Evolutionary conservation across 2,329 filamentous ascomycete species (phyloP).

Genomic region (Ophiostoma novo-ulmi): DNA sequence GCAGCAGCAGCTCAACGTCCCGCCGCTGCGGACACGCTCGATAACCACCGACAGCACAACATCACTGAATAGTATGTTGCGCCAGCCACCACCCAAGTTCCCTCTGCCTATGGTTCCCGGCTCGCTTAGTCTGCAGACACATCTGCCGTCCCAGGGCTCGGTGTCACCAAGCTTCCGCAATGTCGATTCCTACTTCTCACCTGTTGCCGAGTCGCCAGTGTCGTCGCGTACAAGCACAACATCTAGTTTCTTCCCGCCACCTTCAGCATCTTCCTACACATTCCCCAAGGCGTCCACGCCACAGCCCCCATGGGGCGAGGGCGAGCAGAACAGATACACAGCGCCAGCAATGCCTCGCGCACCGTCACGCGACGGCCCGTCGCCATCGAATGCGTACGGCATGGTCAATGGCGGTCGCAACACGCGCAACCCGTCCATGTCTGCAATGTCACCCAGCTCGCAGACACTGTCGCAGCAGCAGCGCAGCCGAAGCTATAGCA

Average conservation of each 20-base stretch:
- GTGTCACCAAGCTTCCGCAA: conserved; percentile 57
- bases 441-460: conserved; percentile 56
- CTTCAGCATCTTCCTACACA: conserved; percentile 43
- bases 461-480: conserved; percentile 50
- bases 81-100: conserved; percentile 65
- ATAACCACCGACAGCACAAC: neutral
- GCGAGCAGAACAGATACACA: conserved; percentile 72
- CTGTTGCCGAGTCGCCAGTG: conserved; percentile 70
- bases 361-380: conserved; percentile 70
- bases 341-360: conserved; percentile 79
- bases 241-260: conserved; percentile 62
- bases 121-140: conserved; percentile 65
- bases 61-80: conserved; percentile 42
- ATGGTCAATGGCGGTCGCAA: conserved; percentile 53
- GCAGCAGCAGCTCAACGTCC: conserved; percentile 37
- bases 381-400: conserved; percentile 57
- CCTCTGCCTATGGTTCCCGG: conserved; percentile 56
- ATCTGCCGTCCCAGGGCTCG: conserved; percentile 37
- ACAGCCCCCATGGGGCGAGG: conserved; percentile 52
- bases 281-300: conserved; percentile 72
- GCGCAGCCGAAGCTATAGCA: conserved; percentile 76
- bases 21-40: conserved; percentile 55
- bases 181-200: conserved; percentile 91
- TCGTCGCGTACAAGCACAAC: conserved; percentile 70
- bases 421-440: conserved; percentile 72